Base-by-base conservation (phyloP, 495 filamentous ascomycete species). In the Penicillium cinerascens region DNA sequence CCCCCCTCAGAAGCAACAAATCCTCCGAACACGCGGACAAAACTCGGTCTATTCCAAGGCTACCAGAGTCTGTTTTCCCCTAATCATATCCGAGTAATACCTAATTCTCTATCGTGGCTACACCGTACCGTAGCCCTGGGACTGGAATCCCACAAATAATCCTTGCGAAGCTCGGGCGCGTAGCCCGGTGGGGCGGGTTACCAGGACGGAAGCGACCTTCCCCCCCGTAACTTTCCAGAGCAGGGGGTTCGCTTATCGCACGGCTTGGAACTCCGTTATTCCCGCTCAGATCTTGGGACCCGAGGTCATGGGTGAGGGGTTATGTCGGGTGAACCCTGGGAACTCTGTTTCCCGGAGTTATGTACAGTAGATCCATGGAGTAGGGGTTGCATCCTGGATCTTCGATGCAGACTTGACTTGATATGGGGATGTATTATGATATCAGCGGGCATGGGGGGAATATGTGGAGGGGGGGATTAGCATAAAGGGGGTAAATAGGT, bases 191-290 rank as follows among this genome's bases (percentile, higher is more conserved):
- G 59, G 55, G 51, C 55, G 18, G n/a, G 50, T 60, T 59, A 44
- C 52, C 52, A 43, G 27, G 27, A 29, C 33, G 25, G 53, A 44
- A 43, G 6, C 35, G 26, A 44, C 47, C 44, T 54, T 7, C 45
- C 54, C 49, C 52, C 62, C 56, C 56, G 52, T 56, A 58, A 60
- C 53, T 53, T 55, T 63, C 62, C 59, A 57, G 20, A 9, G 33
- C 56, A 59, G 39, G 54, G 62, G 59, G 56, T 58, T 60, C 44
- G 54, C 52, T 59, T 52, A 59, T 58, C 54, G 29, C 5, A 17
- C 9, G 29, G 29, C 37, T 39, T 39, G 37, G 37, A 16, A 2
- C n/a, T 18, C 16, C 29, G 33, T 21, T 6, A 25, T 21, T 33
- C 29, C 10, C 10, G 29, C 10, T 33, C 29, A 33, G 29, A 13